These are phyloP conservation scores for Sclerospora graminicola DNA, from an alignment of 352 stramenopile genomes.

Conservation along the genomic window DNA sequence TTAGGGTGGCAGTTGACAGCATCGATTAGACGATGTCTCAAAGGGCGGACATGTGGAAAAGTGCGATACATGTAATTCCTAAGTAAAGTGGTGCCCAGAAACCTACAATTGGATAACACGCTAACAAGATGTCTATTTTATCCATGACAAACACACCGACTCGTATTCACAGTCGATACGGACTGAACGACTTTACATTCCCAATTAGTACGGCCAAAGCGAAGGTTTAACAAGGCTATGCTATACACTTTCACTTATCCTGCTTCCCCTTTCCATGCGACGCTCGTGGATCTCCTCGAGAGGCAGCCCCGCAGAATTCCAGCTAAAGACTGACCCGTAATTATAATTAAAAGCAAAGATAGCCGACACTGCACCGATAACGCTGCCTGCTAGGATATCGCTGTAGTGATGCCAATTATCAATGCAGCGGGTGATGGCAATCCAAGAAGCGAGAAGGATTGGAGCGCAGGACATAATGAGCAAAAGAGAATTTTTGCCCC, in stretches of 20 bases:
- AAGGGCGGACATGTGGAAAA: too few species aligned
- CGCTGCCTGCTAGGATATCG: constrained; percentile 56
- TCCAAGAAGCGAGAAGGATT: constrained; percentile 52
- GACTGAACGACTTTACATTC: too few species aligned
- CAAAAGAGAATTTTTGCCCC: constrained; percentile 47
- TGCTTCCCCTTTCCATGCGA: constrained; percentile 28
- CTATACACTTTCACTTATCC: not conserved
- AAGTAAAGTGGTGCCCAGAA: too few species aligned
- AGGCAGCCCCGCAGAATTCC: constrained; percentile 43
- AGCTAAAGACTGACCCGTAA: constrained; percentile 58
- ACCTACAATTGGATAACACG: too few species aligned
- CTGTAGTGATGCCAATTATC: constrained; percentile 85
- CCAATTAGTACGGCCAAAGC: too few species aligned
- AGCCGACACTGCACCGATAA: constrained; percentile 37
- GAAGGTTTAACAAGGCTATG: too few species aligned
- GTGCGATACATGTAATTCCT: too few species aligned
- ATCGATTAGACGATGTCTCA: too few species aligned
- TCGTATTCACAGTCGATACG: too few species aligned
- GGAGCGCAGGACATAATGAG: constrained; percentile 60
- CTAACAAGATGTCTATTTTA: too few species aligned
- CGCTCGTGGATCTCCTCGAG: constrained; percentile 39
- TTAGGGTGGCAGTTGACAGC: too few species aligned
- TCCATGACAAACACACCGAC: too few species aligned
- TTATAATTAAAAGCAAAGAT: constrained; percentile 53
- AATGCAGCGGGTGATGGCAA: constrained; percentile 59